Percentiles rank a stretch among this genome's conserved stretches.
phyloP scores from a whole-genome alignment of 345 rosid species.

The Crucihimalaya himalaica region DNA sequence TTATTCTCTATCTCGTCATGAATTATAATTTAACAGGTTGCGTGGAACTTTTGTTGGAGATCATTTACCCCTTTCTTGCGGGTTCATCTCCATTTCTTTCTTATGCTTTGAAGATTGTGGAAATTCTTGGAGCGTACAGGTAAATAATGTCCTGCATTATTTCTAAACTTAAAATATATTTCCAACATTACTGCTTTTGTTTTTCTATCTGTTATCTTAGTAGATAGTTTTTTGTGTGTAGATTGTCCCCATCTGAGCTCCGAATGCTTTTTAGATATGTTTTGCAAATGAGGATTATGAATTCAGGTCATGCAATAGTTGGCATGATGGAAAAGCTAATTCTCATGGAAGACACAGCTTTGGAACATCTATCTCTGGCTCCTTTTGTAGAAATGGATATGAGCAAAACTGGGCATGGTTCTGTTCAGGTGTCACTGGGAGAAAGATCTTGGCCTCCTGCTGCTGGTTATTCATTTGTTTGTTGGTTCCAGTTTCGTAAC shows the following conservation, averaged over 20 bases:
- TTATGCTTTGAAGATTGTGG: conserved; percentile 90
- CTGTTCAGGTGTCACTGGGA: conserved; percentile 95
- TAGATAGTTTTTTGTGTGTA: conserved; percentile 44
- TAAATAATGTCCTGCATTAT: conserved; percentile 34
- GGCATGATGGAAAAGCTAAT: conserved; percentile 93
- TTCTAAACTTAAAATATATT: conserved; percentile 10
- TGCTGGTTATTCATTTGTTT: conserved; percentile 97
- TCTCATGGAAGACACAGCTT: conserved; percentile 79
- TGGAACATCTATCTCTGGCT: conserved; percentile 84
- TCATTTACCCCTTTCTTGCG: conserved; percentile 78
- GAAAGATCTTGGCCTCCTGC: conserved; percentile 99
- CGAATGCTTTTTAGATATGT: conserved; percentile 80
- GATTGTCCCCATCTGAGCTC: conserved; percentile 95
- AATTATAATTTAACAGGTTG: conserved; percentile 59
- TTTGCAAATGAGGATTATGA: conserved; percentile 79
- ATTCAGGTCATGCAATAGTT: conserved; percentile 75
- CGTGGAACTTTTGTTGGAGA: conserved; percentile 91
- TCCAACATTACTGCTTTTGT: conserved; percentile 14
- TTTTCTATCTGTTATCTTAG: conserved; percentile 29
- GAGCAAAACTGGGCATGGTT: conserved; percentile 95
- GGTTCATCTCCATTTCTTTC: conserved; percentile 85
- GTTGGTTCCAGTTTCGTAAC: conserved; percentile 95
- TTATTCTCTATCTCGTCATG: conserved; percentile 27
- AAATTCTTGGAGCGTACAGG: conserved; percentile 97
- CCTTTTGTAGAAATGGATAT: conserved; percentile 97